Evolutionary conservation across 169 alveolate species (phyloP).

Genomic region (Eimeria praecox): DNA sequence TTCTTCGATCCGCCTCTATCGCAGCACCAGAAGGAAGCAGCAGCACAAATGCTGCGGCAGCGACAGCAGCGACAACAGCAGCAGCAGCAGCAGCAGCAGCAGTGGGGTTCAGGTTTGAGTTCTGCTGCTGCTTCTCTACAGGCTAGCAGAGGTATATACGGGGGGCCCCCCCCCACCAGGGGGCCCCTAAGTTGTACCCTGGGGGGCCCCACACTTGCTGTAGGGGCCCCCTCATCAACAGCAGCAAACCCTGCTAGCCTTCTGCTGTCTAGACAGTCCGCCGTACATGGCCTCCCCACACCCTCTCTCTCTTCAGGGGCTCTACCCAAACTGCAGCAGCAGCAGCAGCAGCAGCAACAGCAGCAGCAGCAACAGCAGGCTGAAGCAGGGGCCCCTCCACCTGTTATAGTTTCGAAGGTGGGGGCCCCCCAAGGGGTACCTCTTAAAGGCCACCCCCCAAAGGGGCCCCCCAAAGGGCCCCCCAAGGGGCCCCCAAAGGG

Average conservation of each 20-base stretch:
- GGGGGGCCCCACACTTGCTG: no score
- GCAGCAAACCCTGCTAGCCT: no score
- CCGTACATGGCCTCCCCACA: no score
- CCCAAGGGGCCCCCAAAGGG: constrained; percentile 22
- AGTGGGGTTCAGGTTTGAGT: not conserved
- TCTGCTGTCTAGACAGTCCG: no score
- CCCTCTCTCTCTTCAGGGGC: no score
- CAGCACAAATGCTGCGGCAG: constrained; percentile 12
- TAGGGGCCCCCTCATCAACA: no score
- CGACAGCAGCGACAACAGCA: constrained; percentile 24
- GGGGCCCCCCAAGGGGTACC: no score
- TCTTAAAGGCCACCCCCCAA: not conserved
- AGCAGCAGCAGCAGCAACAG: no score
- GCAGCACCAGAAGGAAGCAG: constrained; percentile 19
- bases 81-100: constrained; percentile 35
- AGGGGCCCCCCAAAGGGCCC: constrained; percentile 29
- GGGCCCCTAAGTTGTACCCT: no score
- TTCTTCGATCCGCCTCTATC: constrained; percentile 5
- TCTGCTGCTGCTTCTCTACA: not conserved
- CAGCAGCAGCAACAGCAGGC: no score
- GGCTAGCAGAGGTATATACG: not conserved
- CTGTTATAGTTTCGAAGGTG: not conserved
- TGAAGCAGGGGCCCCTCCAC: not conserved
- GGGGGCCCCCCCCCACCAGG: no score
- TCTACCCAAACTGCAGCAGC: no score